Percentiles rank a stretch among this genome's conserved stretches.
Evolutionary conservation across 805 yeast genomes (phyloP).

Genomic region (Ogataea ganodermae): DNA sequence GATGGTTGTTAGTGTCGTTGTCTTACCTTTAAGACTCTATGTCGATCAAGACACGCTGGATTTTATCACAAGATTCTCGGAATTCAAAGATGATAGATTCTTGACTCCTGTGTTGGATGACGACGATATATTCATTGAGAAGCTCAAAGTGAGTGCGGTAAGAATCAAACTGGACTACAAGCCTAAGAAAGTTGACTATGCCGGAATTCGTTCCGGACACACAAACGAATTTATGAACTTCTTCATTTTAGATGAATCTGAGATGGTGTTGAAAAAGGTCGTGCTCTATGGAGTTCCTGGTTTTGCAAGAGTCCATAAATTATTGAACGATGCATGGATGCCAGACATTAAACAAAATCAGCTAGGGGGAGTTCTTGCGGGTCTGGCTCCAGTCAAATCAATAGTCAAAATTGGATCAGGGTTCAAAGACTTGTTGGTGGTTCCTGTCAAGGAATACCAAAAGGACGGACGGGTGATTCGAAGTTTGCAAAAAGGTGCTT

Average conservation of each 20-base stretch:
- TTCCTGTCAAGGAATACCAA: constrained; percentile 73
- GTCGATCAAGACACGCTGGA: constrained; percentile 94
- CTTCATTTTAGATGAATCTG: constrained; percentile 85
- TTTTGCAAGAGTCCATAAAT: constrained; percentile 54
- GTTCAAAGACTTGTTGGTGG: constrained; percentile 66
- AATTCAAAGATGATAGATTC: constrained; percentile 73
- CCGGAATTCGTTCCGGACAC: constrained; percentile 83
- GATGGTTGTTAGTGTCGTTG: constrained; percentile 48
- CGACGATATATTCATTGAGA: constrained; percentile 67
- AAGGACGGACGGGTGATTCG: constrained; percentile 70
- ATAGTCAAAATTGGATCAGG: constrained; percentile 79
- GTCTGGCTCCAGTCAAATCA: constrained; percentile 79
- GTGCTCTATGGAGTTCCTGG: constrained; percentile 79
- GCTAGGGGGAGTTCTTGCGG: constrained; percentile 76
- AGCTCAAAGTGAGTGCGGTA: constrained; percentile 60
- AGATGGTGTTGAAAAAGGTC: constrained; percentile 60
- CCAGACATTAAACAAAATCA: constrained; percentile 87
- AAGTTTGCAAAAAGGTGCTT: constrained; percentile 74
- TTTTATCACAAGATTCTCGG: constrained; percentile 75
- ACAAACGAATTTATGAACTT: constrained; percentile 85
- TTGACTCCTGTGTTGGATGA: constrained; percentile 46
- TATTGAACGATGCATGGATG: constrained; percentile 74
- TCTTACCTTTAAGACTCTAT: constrained; percentile 78
- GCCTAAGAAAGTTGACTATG: constrained; percentile 85
- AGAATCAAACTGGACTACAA: constrained; percentile 80